A percentile compares a stretch with the other conserved stretches of the same genome.
Conservation (phyloP, 2,329 filamentous ascomycete species). For the Colletotrichum graminicola region DNA sequence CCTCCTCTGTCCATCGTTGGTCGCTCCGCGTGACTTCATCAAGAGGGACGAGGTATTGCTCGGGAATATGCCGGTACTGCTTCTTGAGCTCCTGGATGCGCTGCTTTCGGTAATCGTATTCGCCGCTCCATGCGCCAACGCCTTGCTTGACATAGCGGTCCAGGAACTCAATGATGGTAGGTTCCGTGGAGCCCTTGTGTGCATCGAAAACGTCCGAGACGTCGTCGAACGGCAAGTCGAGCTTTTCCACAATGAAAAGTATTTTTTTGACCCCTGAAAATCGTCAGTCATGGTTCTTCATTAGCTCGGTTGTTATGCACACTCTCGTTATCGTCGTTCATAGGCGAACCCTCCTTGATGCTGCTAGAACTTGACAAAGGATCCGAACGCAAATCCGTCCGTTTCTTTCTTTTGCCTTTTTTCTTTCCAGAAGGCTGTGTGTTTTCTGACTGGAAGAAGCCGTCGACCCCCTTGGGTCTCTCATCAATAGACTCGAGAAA, state of each 20-base stretch:
- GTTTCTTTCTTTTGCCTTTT: conserved; percentile 55
- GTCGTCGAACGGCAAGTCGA: conserved; percentile 56
- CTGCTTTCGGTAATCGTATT: conserved; percentile 49
- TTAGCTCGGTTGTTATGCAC: background rate
- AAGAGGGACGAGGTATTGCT: conserved; percentile 57
- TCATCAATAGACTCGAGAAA: conserved; percentile 78
- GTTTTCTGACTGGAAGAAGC: conserved; percentile 72
- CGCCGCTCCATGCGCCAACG: conserved; percentile 31
- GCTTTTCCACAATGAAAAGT: conserved; percentile 58
- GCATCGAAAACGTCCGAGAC: conserved; percentile 57
- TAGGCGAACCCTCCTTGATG: conserved; percentile 22
- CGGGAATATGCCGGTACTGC: conserved; percentile 58
- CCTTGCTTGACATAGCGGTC: conserved; percentile 57
- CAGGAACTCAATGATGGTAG: conserved; percentile 57
- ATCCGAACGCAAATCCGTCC: conserved; percentile 23
- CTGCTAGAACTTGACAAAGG: conserved; percentile 40
- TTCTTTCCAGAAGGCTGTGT: conserved; percentile 48
- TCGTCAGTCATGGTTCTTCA: background rate
- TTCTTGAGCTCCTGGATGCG: conserved; percentile 51
- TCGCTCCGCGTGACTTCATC: conserved; percentile 53
- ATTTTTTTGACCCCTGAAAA: conserved; percentile 55
- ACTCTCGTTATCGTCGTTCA: conserved; percentile 33
- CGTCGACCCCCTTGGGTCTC: conserved; percentile 82
- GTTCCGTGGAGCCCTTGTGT: conserved; percentile 54
- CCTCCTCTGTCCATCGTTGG: conserved; percentile 52